Percentiles rank a stretch among this genome's conserved stretches.
Conservation (phyloP, 163 green algal species). For the Volvox carteri region DNA sequence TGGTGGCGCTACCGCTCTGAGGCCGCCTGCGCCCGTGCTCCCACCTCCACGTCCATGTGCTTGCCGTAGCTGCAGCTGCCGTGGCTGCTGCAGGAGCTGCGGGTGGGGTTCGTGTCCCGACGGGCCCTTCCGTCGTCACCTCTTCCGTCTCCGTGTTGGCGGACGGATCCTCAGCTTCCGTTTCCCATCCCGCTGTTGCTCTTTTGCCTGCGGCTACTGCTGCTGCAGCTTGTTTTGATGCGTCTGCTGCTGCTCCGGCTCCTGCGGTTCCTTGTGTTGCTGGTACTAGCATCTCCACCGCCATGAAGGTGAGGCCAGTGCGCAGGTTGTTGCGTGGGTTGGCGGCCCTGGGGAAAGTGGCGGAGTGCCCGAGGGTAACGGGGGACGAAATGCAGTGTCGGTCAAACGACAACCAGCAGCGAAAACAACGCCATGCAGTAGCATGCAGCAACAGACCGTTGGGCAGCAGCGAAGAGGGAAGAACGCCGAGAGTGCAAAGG, state of each 20-base stretch:
- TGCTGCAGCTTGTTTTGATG: no score
- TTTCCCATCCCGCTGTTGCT: no score
- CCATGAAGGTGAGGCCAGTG: constrained; percentile 80
- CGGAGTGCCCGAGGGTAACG: no score
- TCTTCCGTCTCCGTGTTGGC: no score
- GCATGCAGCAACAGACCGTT: neutral
- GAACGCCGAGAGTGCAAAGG: neutral
- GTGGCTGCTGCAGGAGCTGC: neutral
- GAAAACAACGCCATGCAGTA: neutral
- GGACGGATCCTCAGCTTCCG: no score
- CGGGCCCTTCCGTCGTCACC: no score
- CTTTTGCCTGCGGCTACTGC: no score
- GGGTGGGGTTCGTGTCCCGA: no score
- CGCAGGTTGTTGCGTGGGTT: constrained; percentile 88
- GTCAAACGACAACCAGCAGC: neutral
- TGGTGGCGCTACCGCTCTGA: neutral
- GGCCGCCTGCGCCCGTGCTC: neutral
- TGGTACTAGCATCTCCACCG: constrained; percentile 73
- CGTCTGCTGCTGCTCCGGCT: no score
- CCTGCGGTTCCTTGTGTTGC: no score
- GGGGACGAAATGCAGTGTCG: neutral
- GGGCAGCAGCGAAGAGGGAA: neutral
- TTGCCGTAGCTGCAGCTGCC: neutral
- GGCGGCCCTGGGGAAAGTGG: constrained; percentile 69
- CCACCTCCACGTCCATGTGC: constrained; percentile 75